These are phyloP conservation scores for Galerina sulciceps DNA, from an alignment of 768 basidiomycete genomes.

Conservation along the genomic window DNA sequence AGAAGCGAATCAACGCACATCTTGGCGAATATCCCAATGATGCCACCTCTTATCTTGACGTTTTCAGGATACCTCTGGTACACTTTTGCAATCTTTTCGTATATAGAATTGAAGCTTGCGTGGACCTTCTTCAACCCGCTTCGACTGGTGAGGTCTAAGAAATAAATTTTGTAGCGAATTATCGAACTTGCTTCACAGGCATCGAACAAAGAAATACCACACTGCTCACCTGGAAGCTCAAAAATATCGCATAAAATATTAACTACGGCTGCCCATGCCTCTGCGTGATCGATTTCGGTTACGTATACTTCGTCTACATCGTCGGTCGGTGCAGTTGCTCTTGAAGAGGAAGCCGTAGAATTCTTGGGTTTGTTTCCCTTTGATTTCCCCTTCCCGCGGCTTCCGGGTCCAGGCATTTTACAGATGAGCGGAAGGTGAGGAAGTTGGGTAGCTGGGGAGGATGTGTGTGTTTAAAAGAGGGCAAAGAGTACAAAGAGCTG, in stretches of 20 bases:
- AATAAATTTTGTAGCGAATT: no score
- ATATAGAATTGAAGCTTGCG: slow-evolving; percentile 57
- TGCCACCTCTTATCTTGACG: slow-evolving; percentile 55
- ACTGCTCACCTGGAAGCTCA: slow-evolving; percentile 53
- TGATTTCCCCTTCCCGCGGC: no score
- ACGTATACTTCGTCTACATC: slow-evolving; percentile 31
- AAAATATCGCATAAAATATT: slow-evolving; percentile 52
- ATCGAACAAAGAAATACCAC: not conserved
- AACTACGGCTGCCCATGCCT: slow-evolving; percentile 53
- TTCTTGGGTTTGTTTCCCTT: no score
- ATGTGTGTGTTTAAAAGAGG: no score
- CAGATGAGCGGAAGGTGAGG: no score
- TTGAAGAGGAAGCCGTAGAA: no score
- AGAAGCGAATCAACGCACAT: slow-evolving; percentile 66
- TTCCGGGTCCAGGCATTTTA: no score
- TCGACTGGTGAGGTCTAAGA: slow-evolving; percentile 56
- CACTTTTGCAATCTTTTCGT: slow-evolving; percentile 50
- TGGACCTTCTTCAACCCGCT: slow-evolving; percentile 69
- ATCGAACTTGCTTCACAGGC: not conserved
- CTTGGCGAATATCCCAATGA: slow-evolving; percentile 65
- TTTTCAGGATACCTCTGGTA: slow-evolving; percentile 47
- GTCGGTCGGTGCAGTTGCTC: no score
- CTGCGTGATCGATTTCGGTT: slow-evolving; percentile 49
- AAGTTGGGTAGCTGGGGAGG: no score
- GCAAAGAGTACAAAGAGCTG: no score